Evolutionary conservation across 257 asterid species (phyloP).

Genomic region (Solanum bulbocastanum): DNA sequence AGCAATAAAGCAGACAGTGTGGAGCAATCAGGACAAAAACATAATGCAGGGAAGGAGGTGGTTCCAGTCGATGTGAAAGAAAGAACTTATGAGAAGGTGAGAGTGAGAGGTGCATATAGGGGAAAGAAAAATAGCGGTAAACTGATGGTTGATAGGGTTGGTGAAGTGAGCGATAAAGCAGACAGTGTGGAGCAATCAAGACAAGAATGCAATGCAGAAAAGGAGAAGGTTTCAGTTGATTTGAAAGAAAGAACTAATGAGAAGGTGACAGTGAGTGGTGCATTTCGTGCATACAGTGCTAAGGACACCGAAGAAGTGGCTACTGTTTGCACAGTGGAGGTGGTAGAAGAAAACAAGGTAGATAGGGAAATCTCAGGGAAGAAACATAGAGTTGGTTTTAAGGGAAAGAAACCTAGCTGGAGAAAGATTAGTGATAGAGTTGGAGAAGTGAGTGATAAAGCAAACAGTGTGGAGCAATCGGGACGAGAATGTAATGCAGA

Average conservation of each 20-base stretch:
- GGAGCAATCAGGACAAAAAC: background rate
- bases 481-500: background rate
- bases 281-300: background rate
- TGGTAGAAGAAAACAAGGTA: background rate
- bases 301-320: background rate
- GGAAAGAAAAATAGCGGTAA: background rate
- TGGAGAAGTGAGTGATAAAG: background rate
- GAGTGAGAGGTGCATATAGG: background rate
- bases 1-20: background rate
- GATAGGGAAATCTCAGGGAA: constrained; percentile 2
- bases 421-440: background rate
- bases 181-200: constrained; percentile 2
- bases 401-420: background rate
- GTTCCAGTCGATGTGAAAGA: background rate
- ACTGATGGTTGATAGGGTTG: background rate
- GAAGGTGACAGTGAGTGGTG: background rate
- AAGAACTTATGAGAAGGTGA: background rate
- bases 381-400: constrained; percentile 8
- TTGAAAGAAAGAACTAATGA: background rate
- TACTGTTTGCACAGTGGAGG: background rate
- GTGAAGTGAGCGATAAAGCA: background rate
- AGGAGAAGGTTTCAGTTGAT: background rate
- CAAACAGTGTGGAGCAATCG: background rate
- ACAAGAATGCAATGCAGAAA: background rate
- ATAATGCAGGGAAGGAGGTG: background rate